These are phyloP conservation scores for Psilocybe sp. DNA, from an alignment of 768 basidiomycete genomes.

Conservation along the genomic window DNA sequence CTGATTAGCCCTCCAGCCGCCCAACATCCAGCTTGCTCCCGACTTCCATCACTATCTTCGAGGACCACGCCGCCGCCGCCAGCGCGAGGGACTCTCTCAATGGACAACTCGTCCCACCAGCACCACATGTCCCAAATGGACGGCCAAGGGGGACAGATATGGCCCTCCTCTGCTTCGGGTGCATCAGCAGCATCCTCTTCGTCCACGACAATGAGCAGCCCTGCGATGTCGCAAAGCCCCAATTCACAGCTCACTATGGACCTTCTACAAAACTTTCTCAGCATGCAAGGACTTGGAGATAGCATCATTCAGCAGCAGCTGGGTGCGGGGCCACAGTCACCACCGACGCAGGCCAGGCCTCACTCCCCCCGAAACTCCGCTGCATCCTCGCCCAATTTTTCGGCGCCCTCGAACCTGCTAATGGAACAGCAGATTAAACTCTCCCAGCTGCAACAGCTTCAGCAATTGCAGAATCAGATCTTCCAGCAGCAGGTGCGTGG, in stretches of 20 bases:
- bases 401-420: conserved; percentile 40
- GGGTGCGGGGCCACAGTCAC: conserved; percentile 1
- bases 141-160: not conserved
- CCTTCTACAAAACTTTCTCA: conserved; percentile 49
- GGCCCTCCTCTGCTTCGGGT: not conserved
- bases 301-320: conserved; percentile 19
- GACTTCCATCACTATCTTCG: no score
- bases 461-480: conserved; percentile 79
- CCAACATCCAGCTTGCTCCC: no score
- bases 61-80: no score
- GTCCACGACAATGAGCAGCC: not conserved
- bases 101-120: no score
- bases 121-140: not conserved
- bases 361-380: not conserved
- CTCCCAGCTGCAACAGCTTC: conserved; percentile 72
- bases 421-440: conserved; percentile 79
- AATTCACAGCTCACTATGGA: conserved; percentile 45
- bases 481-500: conserved; percentile 79
- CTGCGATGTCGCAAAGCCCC: conserved; percentile 17
- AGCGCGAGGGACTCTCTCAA: no score
- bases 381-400: conserved; percentile 1
- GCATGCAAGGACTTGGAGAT: conserved; percentile 42
- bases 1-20: no score
- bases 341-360: not conserved
- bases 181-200: not conserved